Evolutionary conservation across 192 early-diverging fungal genomes (phyloP), one percentile per base, ranked within the genome.

Genomic region (Coemansia sp.): DNA sequence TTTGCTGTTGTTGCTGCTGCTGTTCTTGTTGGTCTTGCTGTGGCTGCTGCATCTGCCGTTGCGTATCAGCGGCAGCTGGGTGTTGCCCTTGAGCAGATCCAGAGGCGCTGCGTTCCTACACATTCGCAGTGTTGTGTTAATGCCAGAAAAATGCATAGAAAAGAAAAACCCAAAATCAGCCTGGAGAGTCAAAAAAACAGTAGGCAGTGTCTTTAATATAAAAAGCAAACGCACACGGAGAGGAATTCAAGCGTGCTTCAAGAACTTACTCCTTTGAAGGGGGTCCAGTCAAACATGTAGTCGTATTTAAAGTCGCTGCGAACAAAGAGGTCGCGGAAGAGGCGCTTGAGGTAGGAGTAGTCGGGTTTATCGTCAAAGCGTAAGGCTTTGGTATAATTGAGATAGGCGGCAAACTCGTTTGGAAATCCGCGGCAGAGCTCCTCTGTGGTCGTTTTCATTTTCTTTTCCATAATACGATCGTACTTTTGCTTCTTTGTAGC

Each of bases 341-440:
- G 84, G 48, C 91, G 89, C 69, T 91, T 88, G n/a, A 96, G 83
- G 69, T 93, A 96, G 32, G 85, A 84, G 76, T 96, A 96, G 69
- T 96, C 94, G 19, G 94, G 94, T 73, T 93, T 93, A 65, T 95
- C 93, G 71, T 96, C 94, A 73, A 96, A 96, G 12, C 92, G 87
- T 68, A 95, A 82, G 11, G 85, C 87, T 46, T 92, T 89, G 57
- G 90, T 87, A 67, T 96, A 96, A 76, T 95, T 94, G 63, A 96
- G 80, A 67, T 93, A 96, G 41, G 91, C 88, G 18, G 89, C 88
- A 80, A 96, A 95, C 77, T 96, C 94, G 71, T 85, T 87, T 1
- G 94, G 93, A 68, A 89, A 91, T 5, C 90, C 89, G 41, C 90
- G 88, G 80, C 93, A 95, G 10, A 96, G 84, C 63, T 88, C 80